Conservation (phyloP, 2,329 filamentous ascomycete species). For the Aspergillus transmontanensis region DNA sequence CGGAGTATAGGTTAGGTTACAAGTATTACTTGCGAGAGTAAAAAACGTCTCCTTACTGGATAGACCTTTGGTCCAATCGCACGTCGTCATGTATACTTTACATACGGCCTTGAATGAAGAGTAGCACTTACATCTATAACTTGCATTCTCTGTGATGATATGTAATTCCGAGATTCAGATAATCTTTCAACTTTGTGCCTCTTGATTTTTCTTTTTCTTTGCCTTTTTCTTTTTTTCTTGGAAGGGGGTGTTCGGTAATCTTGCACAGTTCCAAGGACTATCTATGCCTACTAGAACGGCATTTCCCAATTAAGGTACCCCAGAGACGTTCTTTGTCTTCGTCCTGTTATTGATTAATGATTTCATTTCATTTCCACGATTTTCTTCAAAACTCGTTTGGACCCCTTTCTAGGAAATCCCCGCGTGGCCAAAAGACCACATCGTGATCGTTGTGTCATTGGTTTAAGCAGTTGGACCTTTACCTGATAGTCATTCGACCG, state of each 20-base stretch:
- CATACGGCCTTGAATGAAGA: neutral
- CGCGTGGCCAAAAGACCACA: slow-evolving; percentile 4
- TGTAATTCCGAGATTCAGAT: neutral
- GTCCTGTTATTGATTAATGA: neutral
- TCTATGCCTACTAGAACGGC: neutral
- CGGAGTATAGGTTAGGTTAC: neutral
- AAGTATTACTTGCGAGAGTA: neutral
- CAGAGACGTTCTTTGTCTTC: slow-evolving; percentile 1
- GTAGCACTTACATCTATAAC: neutral
- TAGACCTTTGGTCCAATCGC: neutral
- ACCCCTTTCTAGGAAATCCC: neutral
- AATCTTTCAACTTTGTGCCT: neutral
- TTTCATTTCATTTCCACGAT: neutral
- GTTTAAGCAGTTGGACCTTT: neutral
- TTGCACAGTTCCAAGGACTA: neutral
- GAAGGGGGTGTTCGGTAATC: neutral
- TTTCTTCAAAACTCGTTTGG: neutral
- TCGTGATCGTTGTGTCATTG: slow-evolving; percentile 8
- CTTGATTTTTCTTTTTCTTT: neutral
- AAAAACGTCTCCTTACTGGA: neutral
- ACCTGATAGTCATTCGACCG: neutral
- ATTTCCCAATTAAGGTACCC: neutral
- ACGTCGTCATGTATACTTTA: neutral
- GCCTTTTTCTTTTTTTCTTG: neutral
- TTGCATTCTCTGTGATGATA: neutral